Conservation (phyloP, 495 filamentous ascomycete genomes). For the Penicillium lividum region DNA sequence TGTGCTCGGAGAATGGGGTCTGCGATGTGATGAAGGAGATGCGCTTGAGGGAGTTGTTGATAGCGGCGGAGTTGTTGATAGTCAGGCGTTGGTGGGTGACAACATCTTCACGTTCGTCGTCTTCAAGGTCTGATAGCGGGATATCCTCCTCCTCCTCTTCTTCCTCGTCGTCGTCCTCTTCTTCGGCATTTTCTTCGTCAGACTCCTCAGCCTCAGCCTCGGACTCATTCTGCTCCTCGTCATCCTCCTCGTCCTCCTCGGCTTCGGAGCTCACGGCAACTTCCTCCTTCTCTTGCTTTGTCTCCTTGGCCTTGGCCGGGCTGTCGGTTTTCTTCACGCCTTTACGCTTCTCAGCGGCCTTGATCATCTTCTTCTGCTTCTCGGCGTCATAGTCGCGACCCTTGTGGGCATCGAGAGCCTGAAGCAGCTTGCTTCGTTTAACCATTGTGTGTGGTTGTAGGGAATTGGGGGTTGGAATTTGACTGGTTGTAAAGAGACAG, state of each 20-base stretch:
- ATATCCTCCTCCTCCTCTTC: slow-evolving; percentile 63
- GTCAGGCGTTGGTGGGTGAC: slow-evolving; percentile 89
- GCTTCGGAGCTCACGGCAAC: slow-evolving; percentile 25
- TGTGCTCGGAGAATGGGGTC: slow-evolving; percentile 66
- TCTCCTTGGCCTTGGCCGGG: slow-evolving; percentile 37
- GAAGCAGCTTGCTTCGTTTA: slow-evolving; percentile 64
- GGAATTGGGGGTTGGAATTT: slow-evolving; percentile 19
- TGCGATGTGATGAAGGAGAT: slow-evolving; percentile 64
- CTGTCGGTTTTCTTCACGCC: slow-evolving; percentile 45
- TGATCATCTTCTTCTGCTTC: slow-evolving; percentile 61
- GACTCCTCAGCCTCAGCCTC: slow-evolving; percentile 37
- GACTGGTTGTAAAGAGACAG: slow-evolving; percentile 19
- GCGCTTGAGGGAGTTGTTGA: slow-evolving; percentile 72
- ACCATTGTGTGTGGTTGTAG: slow-evolving; percentile 46
- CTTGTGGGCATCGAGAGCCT: slow-evolving; percentile 66
- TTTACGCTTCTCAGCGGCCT: slow-evolving; percentile 55
- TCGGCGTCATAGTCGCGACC: slow-evolving; percentile 68
- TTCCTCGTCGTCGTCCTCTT: slow-evolving; percentile 12
- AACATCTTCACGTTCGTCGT: slow-evolving; percentile 80
- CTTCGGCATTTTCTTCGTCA: slow-evolving; percentile 40
- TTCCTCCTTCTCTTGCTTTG: slow-evolving; percentile 32
- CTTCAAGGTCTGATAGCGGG: slow-evolving; percentile 79
- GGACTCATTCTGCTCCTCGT: slow-evolving; percentile 24
- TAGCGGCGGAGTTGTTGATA: slow-evolving; percentile 93
- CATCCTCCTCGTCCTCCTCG: slow-evolving; percentile 30